phyloP scores from a whole-genome alignment of 441 rosid species.

The Heliophila coronopifolia region DNA sequence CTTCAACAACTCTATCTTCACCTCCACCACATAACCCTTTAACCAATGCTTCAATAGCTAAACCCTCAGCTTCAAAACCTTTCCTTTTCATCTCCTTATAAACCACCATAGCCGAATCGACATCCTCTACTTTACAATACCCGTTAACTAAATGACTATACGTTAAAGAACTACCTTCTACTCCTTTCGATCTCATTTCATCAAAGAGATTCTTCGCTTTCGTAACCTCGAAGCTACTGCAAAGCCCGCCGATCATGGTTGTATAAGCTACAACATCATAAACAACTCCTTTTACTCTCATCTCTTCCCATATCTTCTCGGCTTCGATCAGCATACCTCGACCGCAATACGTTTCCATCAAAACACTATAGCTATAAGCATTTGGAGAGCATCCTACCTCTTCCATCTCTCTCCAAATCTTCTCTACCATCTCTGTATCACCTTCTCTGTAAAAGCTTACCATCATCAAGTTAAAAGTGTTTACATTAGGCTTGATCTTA shows the following conservation, averaged over 20 bases:
- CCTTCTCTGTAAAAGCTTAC: slow-evolving; percentile 50
- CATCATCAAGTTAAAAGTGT: slow-evolving; percentile 60
- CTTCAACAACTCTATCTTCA: slow-evolving; percentile 37
- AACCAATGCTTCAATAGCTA: slow-evolving; percentile 40
- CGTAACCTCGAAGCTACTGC: slow-evolving; percentile 36
- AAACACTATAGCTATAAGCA: slow-evolving; percentile 44
- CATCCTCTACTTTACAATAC: slow-evolving; percentile 48
- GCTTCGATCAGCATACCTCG: slow-evolving; percentile 55
- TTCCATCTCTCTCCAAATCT: slow-evolving; percentile 59
- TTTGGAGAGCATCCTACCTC: slow-evolving; percentile 37
- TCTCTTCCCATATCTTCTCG: slow-evolving; percentile 53
- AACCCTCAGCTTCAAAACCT: slow-evolving; percentile 37
- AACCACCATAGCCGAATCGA: slow-evolving; percentile 45
- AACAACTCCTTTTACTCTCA: slow-evolving; percentile 41
- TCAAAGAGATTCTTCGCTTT: slow-evolving; percentile 49
- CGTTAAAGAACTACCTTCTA: slow-evolving; percentile 38
- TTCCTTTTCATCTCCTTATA: slow-evolving; percentile 53
- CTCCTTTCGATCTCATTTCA: slow-evolving; percentile 48
- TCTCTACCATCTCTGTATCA: slow-evolving; percentile 47
- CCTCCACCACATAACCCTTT: slow-evolving; percentile 38
- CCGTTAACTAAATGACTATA: slow-evolving; percentile 55
- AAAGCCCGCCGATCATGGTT: slow-evolving; percentile 50
- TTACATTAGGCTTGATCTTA: slow-evolving; percentile 43
- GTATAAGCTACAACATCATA: slow-evolving; percentile 41
- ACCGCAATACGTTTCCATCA: slow-evolving; percentile 45